Percentiles rank a stretch among this genome's conserved stretches.
These are phyloP conservation scores for Ustilago trichophora DNA, from an alignment of 1,284 basidiomycete species.

Conservation along the genomic window DNA sequence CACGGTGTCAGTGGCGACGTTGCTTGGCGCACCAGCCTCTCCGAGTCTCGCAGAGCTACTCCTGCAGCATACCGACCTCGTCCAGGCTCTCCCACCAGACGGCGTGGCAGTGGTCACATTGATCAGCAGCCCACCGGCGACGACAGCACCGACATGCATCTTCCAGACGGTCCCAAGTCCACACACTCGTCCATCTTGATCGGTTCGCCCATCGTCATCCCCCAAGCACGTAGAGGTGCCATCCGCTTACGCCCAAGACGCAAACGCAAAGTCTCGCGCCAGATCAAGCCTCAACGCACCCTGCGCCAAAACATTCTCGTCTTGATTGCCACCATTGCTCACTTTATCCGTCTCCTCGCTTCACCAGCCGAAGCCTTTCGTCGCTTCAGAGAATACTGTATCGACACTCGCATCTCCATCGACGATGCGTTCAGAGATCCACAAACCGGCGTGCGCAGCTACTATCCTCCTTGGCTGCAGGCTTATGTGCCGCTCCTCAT, in stretches of 20 bases:
- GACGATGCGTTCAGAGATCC: conserved; percentile 63
- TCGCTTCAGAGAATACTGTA: conserved; percentile 33
- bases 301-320: conserved; percentile 25
- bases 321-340: conserved; percentile 12
- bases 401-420: conserved; percentile 40
- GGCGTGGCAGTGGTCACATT: conserved; percentile 25
- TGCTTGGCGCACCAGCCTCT: conserved; percentile 30
- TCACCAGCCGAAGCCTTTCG: conserved; percentile 37
- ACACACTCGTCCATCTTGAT: conserved; percentile 50
- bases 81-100: conserved; percentile 19
- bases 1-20: conserved; percentile 20
- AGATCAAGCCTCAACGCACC: conserved; percentile 21
- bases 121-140: conserved; percentile 21
- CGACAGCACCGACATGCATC: conserved; percentile 38
- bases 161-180: conserved; percentile 18
- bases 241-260: conserved; percentile 32
- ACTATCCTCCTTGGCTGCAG: conserved; percentile 61
- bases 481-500: conserved; percentile 66
- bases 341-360: conserved; percentile 24
- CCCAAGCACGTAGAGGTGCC: conserved; percentile 55
- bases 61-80: conserved; percentile 50
- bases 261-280: conserved; percentile 13
- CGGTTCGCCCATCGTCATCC: conserved; percentile 54
- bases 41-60: conserved; percentile 40
- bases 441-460: conserved; percentile 52